Evolutionary conservation across 768 basidiomycete species (phyloP).

Genomic region (Auricularia auricula-judae): DNA sequence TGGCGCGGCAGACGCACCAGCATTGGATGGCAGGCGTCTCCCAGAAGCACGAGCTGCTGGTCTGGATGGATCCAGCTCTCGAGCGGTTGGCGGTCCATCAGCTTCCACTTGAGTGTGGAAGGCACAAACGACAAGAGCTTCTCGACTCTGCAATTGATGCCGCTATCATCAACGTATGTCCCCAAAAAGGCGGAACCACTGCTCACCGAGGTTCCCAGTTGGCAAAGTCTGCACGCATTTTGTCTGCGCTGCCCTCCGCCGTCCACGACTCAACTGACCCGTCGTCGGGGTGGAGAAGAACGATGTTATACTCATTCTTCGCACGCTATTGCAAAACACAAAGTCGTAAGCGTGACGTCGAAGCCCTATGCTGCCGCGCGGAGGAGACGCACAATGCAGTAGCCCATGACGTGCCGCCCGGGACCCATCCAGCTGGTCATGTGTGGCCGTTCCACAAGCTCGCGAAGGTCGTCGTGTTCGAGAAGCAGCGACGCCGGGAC

Average conservation of each 20-base stretch:
- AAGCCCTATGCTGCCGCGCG: slow-evolving; percentile 13
- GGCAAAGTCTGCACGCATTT: slow-evolving; percentile 36
- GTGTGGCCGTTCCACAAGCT: slow-evolving; percentile 38
- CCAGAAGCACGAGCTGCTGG: slow-evolving; percentile 34
- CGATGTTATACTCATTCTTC: slow-evolving; percentile 29
- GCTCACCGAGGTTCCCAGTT: slow-evolving; percentile 35
- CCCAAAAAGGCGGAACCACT: neutral
- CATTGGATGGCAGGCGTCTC: slow-evolving; percentile 51
- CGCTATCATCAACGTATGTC: neutral
- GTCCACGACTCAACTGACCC: slow-evolving; percentile 35
- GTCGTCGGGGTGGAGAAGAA: slow-evolving; percentile 30
- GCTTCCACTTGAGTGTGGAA: slow-evolving; percentile 33
- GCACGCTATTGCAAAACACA: slow-evolving; percentile 9
- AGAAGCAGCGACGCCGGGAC: slow-evolving; percentile 35
- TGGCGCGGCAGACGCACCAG: slow-evolving; percentile 13
- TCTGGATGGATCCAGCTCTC: slow-evolving; percentile 36
- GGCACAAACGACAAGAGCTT: slow-evolving; percentile 37
- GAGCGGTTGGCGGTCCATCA: slow-evolving; percentile 39
- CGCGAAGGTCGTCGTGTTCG: slow-evolving; percentile 38
- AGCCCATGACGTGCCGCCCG: slow-evolving; percentile 5
- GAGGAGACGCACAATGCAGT: slow-evolving; percentile 1
- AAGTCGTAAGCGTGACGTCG: neutral
- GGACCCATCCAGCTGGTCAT: slow-evolving; percentile 41
- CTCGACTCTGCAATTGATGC: slow-evolving; percentile 16
- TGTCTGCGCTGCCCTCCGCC: slow-evolving; percentile 28